Base-by-base conservation (phyloP, 352 stramenopile genomes). In the Globisporangium acanthophoron region DNA sequence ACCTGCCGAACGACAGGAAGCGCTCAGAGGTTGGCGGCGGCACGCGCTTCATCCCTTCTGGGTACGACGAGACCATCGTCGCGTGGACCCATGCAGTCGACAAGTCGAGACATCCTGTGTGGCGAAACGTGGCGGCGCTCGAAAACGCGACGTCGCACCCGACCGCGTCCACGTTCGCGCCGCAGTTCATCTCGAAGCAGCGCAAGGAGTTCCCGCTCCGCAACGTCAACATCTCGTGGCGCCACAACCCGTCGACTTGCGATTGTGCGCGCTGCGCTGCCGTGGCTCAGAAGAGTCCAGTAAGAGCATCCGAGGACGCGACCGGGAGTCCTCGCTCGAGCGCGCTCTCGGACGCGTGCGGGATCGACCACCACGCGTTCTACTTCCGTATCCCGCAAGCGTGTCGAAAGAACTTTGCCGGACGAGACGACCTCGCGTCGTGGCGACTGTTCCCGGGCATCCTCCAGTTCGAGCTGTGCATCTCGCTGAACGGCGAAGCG, bases 201-300 rank as follows among this genome's bases (percentile, higher is more conserved):
- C 67, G 70, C 3, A 91, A 92, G 65, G 70, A 75, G 13, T 76
- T 79, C 31, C 73, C 82, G 8, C 90, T 92, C 43, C 67, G 76
- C 8, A 94, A 94, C 59, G 90, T 87, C 52, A 88, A 83, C 49
- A 67, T 91, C 8, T 92, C 82, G 29, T 94, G 85, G 85, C 75
- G 71, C 5, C 82, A 92, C 58, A 74, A 84, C 45, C 52, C 67
- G 11, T 49, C 56, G 0, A 62, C 54, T 1, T 92, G 85, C 52
- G 65, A 56, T 16, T 94, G 85, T 18, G 63, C 79, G 18, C 67
- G 71, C 35, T 92, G 82, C 61, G 51, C 24, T 27, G 24, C 47
- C 39, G 21, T 66, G 29, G 79, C 72, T 29, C 67, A 68, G 44
- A 54, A 45, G 43, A 57, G 45, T 21, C 29, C 21, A 39, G 18